These are phyloP conservation scores for Kuraishia capsulata DNA, from an alignment of 805 yeast genomes.

Conservation along the genomic window DNA sequence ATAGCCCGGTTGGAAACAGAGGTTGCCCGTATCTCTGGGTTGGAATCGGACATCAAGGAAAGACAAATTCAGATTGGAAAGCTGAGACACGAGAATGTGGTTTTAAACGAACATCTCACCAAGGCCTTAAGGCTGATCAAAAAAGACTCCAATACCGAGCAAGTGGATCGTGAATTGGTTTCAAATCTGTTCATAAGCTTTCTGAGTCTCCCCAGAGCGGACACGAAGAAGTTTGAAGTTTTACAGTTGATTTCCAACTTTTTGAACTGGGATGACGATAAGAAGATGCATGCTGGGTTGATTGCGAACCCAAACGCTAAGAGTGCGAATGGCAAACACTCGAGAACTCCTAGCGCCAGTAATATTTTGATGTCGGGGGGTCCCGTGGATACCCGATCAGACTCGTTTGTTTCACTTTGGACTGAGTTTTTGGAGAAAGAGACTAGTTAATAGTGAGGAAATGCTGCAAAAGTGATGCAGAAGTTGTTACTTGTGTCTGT, in stretches of 20 bases:
- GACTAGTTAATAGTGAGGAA: slow-evolving; percentile 28
- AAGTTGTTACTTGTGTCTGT: too few species aligned
- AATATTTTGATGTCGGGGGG: not conserved
- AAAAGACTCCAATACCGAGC: slow-evolving; percentile 62
- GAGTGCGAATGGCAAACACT: slow-evolving; percentile 14
- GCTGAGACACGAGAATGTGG: slow-evolving; percentile 88
- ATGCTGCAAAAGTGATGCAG: too few species aligned
- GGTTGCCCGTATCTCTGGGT: slow-evolving; percentile 18
- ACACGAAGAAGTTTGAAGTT: slow-evolving; percentile 90
- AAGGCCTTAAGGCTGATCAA: slow-evolving; percentile 82
- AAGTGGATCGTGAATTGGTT: slow-evolving; percentile 81
- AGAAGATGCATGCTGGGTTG: slow-evolving; percentile 69
- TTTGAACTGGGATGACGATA: slow-evolving; percentile 81
- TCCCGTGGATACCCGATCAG: slow-evolving; percentile 22
- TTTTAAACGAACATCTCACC: slow-evolving; percentile 89
- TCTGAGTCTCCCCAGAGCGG: slow-evolving; percentile 83
- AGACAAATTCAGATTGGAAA: slow-evolving; percentile 82
- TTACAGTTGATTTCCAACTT: slow-evolving; percentile 74
- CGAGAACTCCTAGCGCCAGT: slow-evolving; percentile 7
- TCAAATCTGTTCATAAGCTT: slow-evolving; percentile 82
- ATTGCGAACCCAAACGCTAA: slow-evolving; percentile 16
- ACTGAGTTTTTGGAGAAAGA: slow-evolving; percentile 74
- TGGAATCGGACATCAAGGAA: slow-evolving; percentile 49
- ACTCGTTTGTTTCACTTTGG: slow-evolving; percentile 62
- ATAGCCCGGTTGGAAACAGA: slow-evolving; percentile 7